Evolutionary conservation across 2,329 filamentous ascomycete species (phyloP), one percentile per base, ranked within the genome.

Genomic region (Cercospora sp.): DNA sequence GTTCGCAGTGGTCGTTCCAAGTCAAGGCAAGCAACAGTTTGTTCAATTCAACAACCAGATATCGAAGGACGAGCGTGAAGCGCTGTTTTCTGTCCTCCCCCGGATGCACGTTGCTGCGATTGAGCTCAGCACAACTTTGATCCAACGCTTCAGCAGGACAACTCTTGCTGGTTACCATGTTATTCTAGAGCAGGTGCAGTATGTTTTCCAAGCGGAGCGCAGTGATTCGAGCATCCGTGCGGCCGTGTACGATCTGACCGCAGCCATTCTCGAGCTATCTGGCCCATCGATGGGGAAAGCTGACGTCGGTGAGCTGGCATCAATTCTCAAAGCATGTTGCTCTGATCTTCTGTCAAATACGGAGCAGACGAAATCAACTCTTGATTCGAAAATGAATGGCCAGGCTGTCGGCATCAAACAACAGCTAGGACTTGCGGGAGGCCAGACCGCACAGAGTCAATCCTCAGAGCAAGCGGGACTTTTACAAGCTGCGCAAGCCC

Each of bases 1-100:
- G 30, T 86, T 91, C 39, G 87, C 90, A 18, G 84, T 96, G 55
- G 78, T 85, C 77, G 71, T 87, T 78, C 78, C 87, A 72, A 65
- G 71, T 75, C 76, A 81, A 78, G 68, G 76, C 28, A 68, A 83
- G 83, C 71, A 83, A 81, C 66, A 71, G n/a, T 69, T 66, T 1
- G 79, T 87, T n/a, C 87, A 89, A 68, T 83, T 89, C 67, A 94
- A 93, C 73, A 84, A 89, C 7, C 90, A 92, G 70, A 87, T 95
- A 70, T 86, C 89, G 33, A 87, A 90, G 69, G 91, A 96, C 60
- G 94, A 97, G 79, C 90, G 90, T 69, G 92, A 96, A 63, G 87
- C 89, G 55, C 84, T 97, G 3, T 94, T 91, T 87, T 82, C 86
- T 58, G 83, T 87, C 18, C 83, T 97, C 10, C 91, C 94, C 4